These are phyloP conservation scores for Huiozyma naganishii DNA, from an alignment of 805 yeast species.

Conservation along the genomic window DNA sequence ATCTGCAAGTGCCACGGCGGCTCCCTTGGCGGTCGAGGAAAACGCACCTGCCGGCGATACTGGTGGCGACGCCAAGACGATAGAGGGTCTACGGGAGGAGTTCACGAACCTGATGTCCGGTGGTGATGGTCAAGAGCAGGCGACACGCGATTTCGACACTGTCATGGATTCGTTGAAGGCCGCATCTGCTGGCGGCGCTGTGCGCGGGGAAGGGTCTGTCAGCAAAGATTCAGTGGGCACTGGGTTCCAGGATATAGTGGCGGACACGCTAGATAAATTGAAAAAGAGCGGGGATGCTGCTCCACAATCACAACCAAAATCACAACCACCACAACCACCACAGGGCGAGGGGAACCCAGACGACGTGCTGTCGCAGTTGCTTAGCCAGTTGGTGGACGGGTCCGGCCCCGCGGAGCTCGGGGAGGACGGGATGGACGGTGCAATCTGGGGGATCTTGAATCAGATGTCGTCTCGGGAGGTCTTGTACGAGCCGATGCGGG, in stretches of 20 bases:
- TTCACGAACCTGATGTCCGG: slow-evolving; percentile 16
- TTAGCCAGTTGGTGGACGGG: slow-evolving; percentile 47
- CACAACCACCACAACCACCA: slow-evolving; percentile 22
- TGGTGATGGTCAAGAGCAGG: slow-evolving; percentile 11
- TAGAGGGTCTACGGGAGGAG: slow-evolving; percentile 19
- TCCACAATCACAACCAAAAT: slow-evolving; percentile 43
- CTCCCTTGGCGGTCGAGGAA: neutral
- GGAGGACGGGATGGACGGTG: slow-evolving; percentile 41
- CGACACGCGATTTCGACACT: slow-evolving; percentile 20
- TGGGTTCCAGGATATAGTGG: slow-evolving; percentile 65
- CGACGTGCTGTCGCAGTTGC: slow-evolving; percentile 49
- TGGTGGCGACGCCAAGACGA: slow-evolving; percentile 24
- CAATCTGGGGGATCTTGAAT: slow-evolving; percentile 63
- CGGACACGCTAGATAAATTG: slow-evolving; percentile 69
- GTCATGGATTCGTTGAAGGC: neutral
- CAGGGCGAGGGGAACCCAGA: slow-evolving; percentile 30
- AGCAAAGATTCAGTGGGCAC: slow-evolving; percentile 13
- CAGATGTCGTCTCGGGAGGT: slow-evolving; percentile 80
- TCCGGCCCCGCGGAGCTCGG: slow-evolving; percentile 26
- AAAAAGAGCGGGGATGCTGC: slow-evolving; percentile 66
- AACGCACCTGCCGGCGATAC: slow-evolving; percentile 12
- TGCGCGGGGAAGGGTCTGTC: neutral
- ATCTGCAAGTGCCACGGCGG: neutral
- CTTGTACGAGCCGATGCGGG: slow-evolving; percentile 79
- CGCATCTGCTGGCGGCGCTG: slow-evolving; percentile 12